These are phyloP conservation scores for Cephaloascus albidus DNA, from an alignment of 805 yeast species.

Conservation along the genomic window DNA sequence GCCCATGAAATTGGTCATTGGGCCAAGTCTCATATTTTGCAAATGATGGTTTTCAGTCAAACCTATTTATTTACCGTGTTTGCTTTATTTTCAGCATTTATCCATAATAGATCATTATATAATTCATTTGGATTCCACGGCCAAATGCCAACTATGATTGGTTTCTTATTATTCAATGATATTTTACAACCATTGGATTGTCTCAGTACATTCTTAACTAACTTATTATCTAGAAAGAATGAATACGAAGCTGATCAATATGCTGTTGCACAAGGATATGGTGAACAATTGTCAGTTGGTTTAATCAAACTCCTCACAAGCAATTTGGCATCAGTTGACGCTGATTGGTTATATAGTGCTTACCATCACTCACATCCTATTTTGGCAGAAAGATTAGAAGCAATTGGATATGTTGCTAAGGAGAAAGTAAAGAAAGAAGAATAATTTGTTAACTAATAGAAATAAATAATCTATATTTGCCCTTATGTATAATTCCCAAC, in stretches of 20 bases:
- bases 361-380: conserved; percentile 91
- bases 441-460: too few relatives aligned
- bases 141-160: conserved; percentile 68
- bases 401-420: conserved; percentile 45
- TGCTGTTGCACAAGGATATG: conserved; percentile 69
- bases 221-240: conserved; percentile 69
- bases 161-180: conserved; percentile 73
- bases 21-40: conserved; percentile 83
- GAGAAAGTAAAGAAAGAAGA: conserved; percentile 20
- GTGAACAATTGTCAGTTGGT: conserved; percentile 58
- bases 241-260: conserved; percentile 92
- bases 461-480: too few relatives aligned
- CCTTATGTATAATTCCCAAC: too few relatives aligned
- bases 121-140: conserved; percentile 63
- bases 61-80: conserved; percentile 56
- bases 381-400: conserved; percentile 76
- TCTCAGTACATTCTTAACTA: conserved; percentile 53
- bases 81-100: conserved; percentile 68
- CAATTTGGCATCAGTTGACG: conserved; percentile 79
- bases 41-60: conserved; percentile 59
- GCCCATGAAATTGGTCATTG: conserved; percentile 99
- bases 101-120: conserved; percentile 72
- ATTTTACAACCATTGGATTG: conserved; percentile 72
- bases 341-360: conserved; percentile 83
- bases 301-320: conserved; percentile 70